These are phyloP conservation scores for Gossypium schwendimanii DNA, from an alignment of 441 rosid genomes.

Conservation along the genomic window DNA sequence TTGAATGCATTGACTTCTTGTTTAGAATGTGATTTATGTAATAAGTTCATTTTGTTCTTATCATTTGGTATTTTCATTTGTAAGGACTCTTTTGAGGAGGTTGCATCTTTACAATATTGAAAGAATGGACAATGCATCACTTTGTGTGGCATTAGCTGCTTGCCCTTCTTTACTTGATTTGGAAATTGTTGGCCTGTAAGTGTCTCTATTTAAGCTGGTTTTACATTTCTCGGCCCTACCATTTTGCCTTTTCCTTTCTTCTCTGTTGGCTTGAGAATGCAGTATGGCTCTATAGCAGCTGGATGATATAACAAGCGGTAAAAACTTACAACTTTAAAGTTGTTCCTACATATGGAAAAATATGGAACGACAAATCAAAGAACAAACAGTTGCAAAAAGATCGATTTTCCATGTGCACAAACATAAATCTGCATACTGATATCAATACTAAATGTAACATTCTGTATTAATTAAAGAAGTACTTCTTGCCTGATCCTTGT, in stretches of 20 bases:
- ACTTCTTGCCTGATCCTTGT: not conserved
- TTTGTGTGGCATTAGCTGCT: conserved; percentile 51
- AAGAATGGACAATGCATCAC: conserved; percentile 45
- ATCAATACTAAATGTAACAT: not conserved
- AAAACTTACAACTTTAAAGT: not conserved
- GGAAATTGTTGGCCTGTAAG: conserved; percentile 85
- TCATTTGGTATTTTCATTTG: conserved; percentile 18
- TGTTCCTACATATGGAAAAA: not conserved
- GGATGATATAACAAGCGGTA: not conserved
- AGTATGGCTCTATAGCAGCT: not conserved
- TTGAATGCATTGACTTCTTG: not conserved
- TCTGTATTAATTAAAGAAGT: not conserved
- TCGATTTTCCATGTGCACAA: not conserved
- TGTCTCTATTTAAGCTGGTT: conserved; percentile 15
- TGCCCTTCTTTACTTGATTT: conserved; percentile 69
- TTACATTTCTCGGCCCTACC: not conserved
- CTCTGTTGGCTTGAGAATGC: conserved; percentile 2
- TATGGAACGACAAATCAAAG: not conserved
- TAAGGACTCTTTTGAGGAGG: conserved; percentile 62
- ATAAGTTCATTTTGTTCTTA: conserved; percentile 12
- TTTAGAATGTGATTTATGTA: not conserved
- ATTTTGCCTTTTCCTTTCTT: not conserved
- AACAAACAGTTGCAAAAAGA: not conserved
- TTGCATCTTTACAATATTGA: conserved; percentile 69
- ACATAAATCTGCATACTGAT: not conserved